Evolutionary conservation across 495 filamentous ascomycete genomes (phyloP).

Genomic region (Hyaloscypha variabilis): DNA sequence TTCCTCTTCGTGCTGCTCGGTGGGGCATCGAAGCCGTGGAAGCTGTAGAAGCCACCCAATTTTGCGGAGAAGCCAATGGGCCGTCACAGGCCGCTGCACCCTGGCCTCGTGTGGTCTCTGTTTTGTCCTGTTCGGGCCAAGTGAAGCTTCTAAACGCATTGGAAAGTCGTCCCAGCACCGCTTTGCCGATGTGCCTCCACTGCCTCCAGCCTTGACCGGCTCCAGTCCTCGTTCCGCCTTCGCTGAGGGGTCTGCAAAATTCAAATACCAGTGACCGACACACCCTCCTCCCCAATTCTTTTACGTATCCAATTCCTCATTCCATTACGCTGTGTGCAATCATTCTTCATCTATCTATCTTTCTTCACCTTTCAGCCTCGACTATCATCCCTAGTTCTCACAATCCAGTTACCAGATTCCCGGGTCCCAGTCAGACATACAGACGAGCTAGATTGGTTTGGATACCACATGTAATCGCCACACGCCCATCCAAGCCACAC

Average conservation of each 20-base stretch:
- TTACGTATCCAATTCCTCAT: conserved; percentile 30
- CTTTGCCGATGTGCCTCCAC: conserved; percentile 1
- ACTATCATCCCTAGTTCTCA: conserved; percentile 17
- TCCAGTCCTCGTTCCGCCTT: conserved; percentile 15
- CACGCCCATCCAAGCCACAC: conserved; percentile 19
- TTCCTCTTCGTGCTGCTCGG: conserved; percentile 1
- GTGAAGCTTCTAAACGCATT: conserved; percentile 6
- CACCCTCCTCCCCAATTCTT: conserved; percentile 19
- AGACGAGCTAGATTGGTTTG: conserved; percentile 20
- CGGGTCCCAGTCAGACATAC: conserved; percentile 27
- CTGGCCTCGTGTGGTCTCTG: conserved; percentile 16
- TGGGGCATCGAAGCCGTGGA: conserved; percentile 23
- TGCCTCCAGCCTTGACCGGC: conserved; percentile 3
- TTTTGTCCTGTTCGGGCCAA: conserved; percentile 24
- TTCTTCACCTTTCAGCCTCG: conserved; percentile 22
- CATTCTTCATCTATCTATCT: conserved; percentile 18
- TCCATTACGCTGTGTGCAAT: conserved; percentile 25
- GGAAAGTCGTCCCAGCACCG: not conserved
- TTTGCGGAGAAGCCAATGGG: conserved; percentile 26
- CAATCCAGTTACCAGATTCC: conserved; percentile 22
- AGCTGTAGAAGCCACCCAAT: conserved; percentile 16
- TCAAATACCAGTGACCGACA: conserved; percentile 28
- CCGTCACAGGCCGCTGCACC: not conserved
- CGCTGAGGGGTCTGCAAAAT: conserved; percentile 23
- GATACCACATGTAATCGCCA: conserved; percentile 28